Evolutionary conservation across 352 stramenopile genomes (phyloP).

Genomic region (Globisporangium okanoganense): DNA sequence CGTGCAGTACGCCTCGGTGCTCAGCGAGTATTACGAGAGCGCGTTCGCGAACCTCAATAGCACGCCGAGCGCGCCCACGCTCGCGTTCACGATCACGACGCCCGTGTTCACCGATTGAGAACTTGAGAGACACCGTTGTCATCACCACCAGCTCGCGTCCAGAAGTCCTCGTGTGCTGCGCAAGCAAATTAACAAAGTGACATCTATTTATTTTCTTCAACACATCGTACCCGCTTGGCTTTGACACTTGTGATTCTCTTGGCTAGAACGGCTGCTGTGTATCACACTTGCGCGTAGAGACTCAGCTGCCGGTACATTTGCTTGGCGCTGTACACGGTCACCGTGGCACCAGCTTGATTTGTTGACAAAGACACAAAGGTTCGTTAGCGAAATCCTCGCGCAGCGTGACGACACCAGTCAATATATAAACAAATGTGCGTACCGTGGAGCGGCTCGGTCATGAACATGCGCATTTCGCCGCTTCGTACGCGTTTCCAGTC

Average conservation of each 20-base stretch:
- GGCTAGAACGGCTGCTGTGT: neutral
- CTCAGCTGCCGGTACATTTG: constrained; percentile 78
- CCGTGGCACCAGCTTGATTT: constrained; percentile 48
- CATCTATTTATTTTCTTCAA: constrained; percentile 10
- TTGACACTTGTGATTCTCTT: neutral
- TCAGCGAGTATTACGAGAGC: constrained; percentile 80
- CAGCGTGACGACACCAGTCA: neutral
- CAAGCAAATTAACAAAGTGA: neutral
- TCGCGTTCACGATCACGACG: constrained; percentile 81
- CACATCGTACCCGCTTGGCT: neutral
- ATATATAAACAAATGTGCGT: neutral
- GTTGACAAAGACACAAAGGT: constrained; percentile 2
- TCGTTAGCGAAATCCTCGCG: too few species aligned
- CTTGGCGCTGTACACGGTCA: constrained; percentile 69
- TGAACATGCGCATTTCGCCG: constrained; percentile 72
- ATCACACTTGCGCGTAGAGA: constrained; percentile 61
- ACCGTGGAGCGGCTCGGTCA: constrained; percentile 65
- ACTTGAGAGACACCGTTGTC: neutral
- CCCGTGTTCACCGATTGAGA: constrained; percentile 62
- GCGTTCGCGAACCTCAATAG: constrained; percentile 49
- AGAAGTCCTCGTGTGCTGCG: neutral
- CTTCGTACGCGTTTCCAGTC: constrained; percentile 73
- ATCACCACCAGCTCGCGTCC: neutral
- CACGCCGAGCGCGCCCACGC: constrained; percentile 52
- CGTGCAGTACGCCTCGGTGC: constrained; percentile 71